phyloP scores from a whole-genome alignment of 108 stramenopile genomes.

The Conticribra guillardii region DNA sequence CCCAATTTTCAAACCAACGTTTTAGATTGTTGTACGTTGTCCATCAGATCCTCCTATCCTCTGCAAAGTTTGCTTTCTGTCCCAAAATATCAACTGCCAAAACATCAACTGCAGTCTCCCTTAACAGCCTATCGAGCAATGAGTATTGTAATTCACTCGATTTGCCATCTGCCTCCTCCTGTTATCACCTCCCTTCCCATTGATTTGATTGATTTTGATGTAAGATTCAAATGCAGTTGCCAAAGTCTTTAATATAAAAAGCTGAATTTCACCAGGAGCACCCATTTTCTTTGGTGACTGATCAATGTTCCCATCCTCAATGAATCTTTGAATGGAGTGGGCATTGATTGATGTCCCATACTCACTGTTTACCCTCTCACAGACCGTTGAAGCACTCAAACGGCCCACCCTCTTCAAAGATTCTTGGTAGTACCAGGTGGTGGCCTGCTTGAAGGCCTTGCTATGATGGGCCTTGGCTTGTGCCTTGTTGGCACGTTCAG shows the following conservation, averaged over 20 bases:
- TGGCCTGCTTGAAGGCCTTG: no score
- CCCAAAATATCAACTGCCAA: not conserved
- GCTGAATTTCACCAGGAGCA: not conserved
- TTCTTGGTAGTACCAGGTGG: no score
- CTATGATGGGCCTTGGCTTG: no score
- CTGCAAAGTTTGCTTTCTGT: not conserved
- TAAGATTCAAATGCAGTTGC: not conserved
- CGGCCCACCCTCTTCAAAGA: no score
- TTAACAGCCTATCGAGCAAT: not conserved
- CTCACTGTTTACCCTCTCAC: not conserved
- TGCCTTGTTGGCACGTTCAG: no score
- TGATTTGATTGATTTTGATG: not conserved
- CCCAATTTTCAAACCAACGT: not conserved
- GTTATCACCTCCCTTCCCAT: not conserved
- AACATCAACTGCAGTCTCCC: not conserved
- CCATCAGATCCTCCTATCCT: not conserved
- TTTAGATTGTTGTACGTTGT: not conserved
- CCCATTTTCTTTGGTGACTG: not conserved
- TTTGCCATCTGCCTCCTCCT: not conserved
- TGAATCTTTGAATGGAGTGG: not conserved
- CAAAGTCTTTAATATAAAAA: not conserved
- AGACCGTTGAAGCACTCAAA: not conserved
- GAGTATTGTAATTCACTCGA: not conserved
- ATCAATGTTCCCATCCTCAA: not conserved
- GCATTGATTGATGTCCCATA: not conserved